Evolutionary conservation across 805 yeast species (phyloP).

Genomic region (Saccharomycopsis sp.): DNA sequence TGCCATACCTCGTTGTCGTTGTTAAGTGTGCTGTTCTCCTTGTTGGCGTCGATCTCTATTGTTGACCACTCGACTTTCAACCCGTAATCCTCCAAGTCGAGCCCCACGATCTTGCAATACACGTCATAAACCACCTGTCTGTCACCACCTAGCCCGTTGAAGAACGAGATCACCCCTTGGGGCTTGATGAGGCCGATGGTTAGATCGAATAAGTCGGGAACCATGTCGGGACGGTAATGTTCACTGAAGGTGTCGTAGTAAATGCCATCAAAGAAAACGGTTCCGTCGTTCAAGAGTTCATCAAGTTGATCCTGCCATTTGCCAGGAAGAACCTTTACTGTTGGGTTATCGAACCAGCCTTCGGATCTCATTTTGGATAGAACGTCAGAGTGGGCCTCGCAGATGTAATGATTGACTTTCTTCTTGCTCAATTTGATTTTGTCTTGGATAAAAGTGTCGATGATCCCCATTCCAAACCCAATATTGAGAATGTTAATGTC

Average conservation of each 20-base stretch:
- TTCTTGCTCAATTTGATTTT: constrained; percentile 27
- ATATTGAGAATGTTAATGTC: constrained; percentile 61
- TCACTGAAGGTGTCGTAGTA: constrained; percentile 94
- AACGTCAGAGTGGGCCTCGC: constrained; percentile 95
- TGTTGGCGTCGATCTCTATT: constrained; percentile 30
- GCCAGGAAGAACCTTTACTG: constrained; percentile 76
- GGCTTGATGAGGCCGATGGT: constrained; percentile 79
- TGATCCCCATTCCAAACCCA: constrained; percentile 97
- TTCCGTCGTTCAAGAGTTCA: constrained; percentile 47
- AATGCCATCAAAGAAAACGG: constrained; percentile 77
- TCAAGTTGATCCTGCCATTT: constrained; percentile 86
- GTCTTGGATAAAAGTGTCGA: constrained; percentile 68
- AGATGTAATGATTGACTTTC: constrained; percentile 69
- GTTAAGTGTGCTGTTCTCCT: constrained; percentile 33
- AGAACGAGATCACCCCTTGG: constrained; percentile 79
- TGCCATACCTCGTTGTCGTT: constrained; percentile 45
- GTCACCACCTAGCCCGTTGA: constrained; percentile 87
- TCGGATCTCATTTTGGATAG: constrained; percentile 52
- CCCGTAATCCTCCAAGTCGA: constrained; percentile 78
- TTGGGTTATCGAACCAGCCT: constrained; percentile 76
- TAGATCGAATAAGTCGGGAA: constrained; percentile 65
- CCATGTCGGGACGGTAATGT: constrained; percentile 74
- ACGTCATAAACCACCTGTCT: constrained; percentile 73
- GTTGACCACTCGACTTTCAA: constrained; percentile 51
- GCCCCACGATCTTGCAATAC: constrained; percentile 70